Conservation (phyloP, 208 protist genomes). For the Leishmania tarentolae region DNA sequence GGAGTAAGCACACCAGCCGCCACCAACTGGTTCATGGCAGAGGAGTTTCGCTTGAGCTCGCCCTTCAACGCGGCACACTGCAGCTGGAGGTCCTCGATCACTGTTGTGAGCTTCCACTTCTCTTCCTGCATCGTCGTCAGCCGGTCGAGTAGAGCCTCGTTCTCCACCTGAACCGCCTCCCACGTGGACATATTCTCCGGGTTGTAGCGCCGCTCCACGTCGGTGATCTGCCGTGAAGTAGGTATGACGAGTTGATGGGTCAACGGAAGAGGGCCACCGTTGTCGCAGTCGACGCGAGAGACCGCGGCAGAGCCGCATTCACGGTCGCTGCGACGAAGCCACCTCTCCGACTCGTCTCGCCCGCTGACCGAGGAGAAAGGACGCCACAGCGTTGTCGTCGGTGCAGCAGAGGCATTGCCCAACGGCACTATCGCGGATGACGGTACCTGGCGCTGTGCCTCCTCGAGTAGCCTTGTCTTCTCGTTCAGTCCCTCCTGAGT, state of each 20-base stretch:
- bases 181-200: constrained; percentile 49
- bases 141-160: constrained; percentile 53
- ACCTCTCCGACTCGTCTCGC: constrained; percentile 19
- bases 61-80: constrained; percentile 37
- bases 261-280: background rate
- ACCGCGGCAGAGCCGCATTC: background rate
- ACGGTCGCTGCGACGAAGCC: constrained; percentile 9
- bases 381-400: constrained; percentile 6
- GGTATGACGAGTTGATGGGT: constrained; percentile 2
- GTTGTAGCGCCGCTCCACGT: constrained; percentile 46
- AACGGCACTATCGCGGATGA: background rate
- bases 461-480: constrained; percentile 34
- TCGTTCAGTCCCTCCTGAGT: constrained; percentile 57
- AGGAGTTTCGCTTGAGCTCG: constrained; percentile 37
- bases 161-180: constrained; percentile 64
- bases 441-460: constrained; percentile 23
- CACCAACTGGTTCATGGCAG: constrained; percentile 43
- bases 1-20: constrained; percentile 17
- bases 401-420: background rate
- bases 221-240: constrained; percentile 21
- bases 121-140: constrained; percentile 61
- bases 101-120: constrained; percentile 49
- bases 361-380: background rate
- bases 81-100: constrained; percentile 48
- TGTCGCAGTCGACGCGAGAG: constrained; percentile 12